Base-by-base conservation (phyloP, 352 stramenopile genomes). In the Phytophthora chlamydospora region DNA sequence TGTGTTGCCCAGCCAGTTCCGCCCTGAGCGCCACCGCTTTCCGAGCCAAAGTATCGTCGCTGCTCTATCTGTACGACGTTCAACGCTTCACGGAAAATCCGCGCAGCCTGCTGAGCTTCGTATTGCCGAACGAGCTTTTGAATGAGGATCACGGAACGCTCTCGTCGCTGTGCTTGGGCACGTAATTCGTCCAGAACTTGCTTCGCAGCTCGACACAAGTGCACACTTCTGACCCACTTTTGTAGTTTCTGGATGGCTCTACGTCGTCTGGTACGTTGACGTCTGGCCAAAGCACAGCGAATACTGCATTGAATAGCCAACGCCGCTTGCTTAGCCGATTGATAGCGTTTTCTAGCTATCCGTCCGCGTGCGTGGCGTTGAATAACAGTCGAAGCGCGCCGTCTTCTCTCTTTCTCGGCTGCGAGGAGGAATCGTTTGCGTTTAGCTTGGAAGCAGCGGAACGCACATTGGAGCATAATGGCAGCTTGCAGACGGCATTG, bases 121-220 rank as follows among this genome's bases (percentile, higher is more conserved):
- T 79, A 66, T 9, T 76, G 77, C 0, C 81, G 71, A 0, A 76
- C 68, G 6, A 77, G 67, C 33, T 85, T 88, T 52, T 89, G 79
- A 42, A 90, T 83, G 8, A 89, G 48, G 47, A 85, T 27, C 12
- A 82, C 75, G 0, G 69, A 85, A 19, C 71, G 68, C 34, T 71
- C 52, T 16, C 71, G 36, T n/a, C 78, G 58, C 32, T 62, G 41
- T 21, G 67, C 61, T 52, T 78, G 63, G 5, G 53, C 60, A 27
- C 36, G 54, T 21, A 72, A 27, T 33, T 76, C 33, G 17, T 62
- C 52, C 0, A 78, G 65, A 2, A 82, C 50, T 39, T 70, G 56
- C 10, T 33, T 39, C 12, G 71, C 71, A 13, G 57, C 10, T 14
- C 62, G 59, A 21, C 70, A 68, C 12, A 63, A 58, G 21, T 58